Base-by-base conservation (phyloP, 371 early-diverging fungal genomes). In the Mortierella sp. region DNA sequence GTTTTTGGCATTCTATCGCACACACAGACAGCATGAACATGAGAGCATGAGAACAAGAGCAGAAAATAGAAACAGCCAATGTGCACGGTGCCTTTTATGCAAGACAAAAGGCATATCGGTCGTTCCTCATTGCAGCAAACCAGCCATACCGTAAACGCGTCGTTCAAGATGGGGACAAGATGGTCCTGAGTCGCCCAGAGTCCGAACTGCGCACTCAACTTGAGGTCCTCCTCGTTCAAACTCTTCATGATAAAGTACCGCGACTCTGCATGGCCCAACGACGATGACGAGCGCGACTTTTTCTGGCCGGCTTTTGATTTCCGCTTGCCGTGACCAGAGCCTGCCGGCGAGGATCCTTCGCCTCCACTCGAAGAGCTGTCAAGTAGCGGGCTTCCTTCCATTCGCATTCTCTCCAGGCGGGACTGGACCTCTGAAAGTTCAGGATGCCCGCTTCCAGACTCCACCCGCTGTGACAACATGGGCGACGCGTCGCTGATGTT, bases 111-210 rank as follows among this genome's bases (percentile, higher is more conserved):
- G 8, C 2, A 13, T 19, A 24, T 26, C 14, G 16, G 4, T 40
- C 13, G 13, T 29, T 24, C 4, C 14, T 19, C 10, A 19, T 10
- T 9, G 53, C 13, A 9, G 11, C 8, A 55, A 50, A n/a, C 19
- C 8, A 34, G 0, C 26, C 64, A 3, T 85, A 88, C 88, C 78
- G 74, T 73, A 73, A 89, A 90, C 0, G 90, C 90, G 2, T 82
- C 79, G 48, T 90, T 86, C 48, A 90, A 75, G 29, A 79, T 73
- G 8, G 87, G 79, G 37, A 89, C 90, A 52, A 89, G 85, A 55
- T 90, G 90, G 2, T 81, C 79, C 71, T 90, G 90, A 0, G 90
- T 89, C 11, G 90, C 88, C 90, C 90, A 90, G 6, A 84, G 29
- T 22, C 89, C 86, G 40, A 79, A 73, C 45, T 82, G 74, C 10